These are phyloP conservation scores for Penicillium sp. DNA, from an alignment of 2,329 filamentous ascomycete genomes.

Conservation along the genomic window DNA sequence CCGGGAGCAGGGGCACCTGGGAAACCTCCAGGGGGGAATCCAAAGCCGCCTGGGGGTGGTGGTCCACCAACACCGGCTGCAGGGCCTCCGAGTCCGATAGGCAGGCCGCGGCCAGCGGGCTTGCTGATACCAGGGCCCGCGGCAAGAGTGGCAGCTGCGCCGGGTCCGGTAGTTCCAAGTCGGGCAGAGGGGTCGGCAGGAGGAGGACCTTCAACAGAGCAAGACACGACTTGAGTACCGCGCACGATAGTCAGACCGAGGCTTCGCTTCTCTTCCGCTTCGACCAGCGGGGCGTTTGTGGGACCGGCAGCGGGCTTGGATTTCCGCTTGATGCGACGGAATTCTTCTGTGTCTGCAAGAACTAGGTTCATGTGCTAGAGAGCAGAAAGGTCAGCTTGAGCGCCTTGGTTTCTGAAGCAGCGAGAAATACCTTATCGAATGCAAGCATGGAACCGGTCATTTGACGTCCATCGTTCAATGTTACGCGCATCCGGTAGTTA, in stretches of 20 bases:
- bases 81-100: conserved; percentile 82
- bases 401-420: conserved; percentile 11
- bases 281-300: conserved; percentile 65
- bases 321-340: conserved; percentile 85
- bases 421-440: conserved; percentile 78
- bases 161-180: conserved; percentile 73
- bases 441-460: conserved; percentile 98
- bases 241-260: conserved; percentile 92
- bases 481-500: conserved; percentile 99
- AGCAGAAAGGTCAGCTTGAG: conserved; percentile 7
- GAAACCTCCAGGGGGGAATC: conserved; percentile 54
- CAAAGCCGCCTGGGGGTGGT: conserved; percentile 61
- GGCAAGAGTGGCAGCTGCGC: conserved; percentile 66
- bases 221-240: conserved; percentile 89
- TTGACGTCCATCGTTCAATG: conserved; percentile 89
- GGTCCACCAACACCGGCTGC: conserved; percentile 82
- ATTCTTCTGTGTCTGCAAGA: conserved; percentile 97
- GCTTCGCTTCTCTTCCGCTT: conserved; percentile 96
- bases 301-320: conserved; percentile 64
- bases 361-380: conserved; percentile 96
- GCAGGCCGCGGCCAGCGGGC: conserved; percentile 81
- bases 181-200: conserved; percentile 89
- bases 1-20: conserved; percentile 53
- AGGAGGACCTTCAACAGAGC: conserved; percentile 92
- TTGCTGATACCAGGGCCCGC: conserved; percentile 87